These are phyloP conservation scores for Vitis rotundifolia DNA, from an alignment of 164 flowering plant species.

Conservation along the genomic window DNA sequence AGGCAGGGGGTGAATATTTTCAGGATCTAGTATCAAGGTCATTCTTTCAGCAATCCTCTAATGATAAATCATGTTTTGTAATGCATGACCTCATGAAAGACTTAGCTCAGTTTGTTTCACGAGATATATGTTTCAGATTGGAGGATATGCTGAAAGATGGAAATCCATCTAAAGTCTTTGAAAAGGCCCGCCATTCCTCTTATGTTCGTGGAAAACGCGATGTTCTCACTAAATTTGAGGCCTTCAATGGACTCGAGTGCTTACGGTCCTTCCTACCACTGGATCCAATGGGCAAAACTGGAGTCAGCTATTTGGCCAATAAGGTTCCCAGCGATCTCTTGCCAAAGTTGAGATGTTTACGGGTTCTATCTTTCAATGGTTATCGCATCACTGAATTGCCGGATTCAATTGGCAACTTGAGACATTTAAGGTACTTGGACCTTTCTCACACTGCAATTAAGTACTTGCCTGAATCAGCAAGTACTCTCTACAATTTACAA, in stretches of 20 bases:
- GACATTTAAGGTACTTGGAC: slow-evolving; percentile 19
- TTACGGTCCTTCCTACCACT: slow-evolving; percentile 11
- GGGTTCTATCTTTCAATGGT: slow-evolving; percentile 10
- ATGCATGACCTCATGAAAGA: slow-evolving; percentile 15
- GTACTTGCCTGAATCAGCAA: slow-evolving; percentile 8
- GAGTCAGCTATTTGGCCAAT: slow-evolving; percentile 3
- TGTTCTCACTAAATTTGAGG: slow-evolving; percentile 3
- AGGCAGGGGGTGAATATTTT: slow-evolving; percentile 12
- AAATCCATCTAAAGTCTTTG: too few species aligned
- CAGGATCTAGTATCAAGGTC: slow-evolving; percentile 11
- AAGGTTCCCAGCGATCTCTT: slow-evolving; percentile 4
- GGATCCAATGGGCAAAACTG: slow-evolving; percentile 2
- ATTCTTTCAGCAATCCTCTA: slow-evolving; percentile 5
- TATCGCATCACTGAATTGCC: slow-evolving; percentile 7
- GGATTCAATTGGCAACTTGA: slow-evolving; percentile 6
- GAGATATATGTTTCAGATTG: too few species aligned
- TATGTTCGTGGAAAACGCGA: too few species aligned
- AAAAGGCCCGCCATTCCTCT: too few species aligned
- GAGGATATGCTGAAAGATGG: too few species aligned
- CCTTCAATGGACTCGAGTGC: not conserved
- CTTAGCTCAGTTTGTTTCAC: slow-evolving; percentile 8
- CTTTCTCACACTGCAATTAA: slow-evolving; percentile 15
- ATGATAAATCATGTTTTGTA: not conserved
- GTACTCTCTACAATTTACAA: slow-evolving; percentile 10
- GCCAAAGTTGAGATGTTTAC: slow-evolving; percentile 9